A percentile compares a stretch with the other conserved stretches of the same genome.
Evolutionary conservation across 768 basidiomycete species (phyloP).

Genomic region (Collybia sordida): DNA sequence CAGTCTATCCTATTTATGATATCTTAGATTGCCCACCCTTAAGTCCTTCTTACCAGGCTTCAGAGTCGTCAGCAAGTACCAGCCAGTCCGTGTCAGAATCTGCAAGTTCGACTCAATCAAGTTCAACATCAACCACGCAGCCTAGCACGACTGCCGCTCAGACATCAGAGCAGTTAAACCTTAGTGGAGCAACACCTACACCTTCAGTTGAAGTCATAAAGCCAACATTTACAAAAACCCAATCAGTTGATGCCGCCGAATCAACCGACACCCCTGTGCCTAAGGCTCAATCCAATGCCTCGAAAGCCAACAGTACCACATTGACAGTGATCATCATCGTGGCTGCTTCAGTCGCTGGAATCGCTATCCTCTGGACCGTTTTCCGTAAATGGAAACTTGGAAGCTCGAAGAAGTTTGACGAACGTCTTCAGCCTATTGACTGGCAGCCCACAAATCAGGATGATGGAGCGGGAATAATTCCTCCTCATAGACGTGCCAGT

Average conservation of each 20-base stretch:
- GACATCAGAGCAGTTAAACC: slow-evolving; percentile 20
- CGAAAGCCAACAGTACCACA: slow-evolving; percentile 36
- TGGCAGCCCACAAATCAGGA: slow-evolving; percentile 71
- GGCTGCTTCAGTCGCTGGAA: slow-evolving; percentile 64
- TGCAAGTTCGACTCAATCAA: background rate
- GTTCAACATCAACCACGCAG: slow-evolving; percentile 3
- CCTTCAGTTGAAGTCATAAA: slow-evolving; percentile 13
- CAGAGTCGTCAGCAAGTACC: slow-evolving; percentile 7
- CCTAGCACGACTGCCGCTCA: slow-evolving; percentile 9
- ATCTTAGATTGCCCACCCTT: slow-evolving; percentile 4
- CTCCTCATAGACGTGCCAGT: slow-evolving; percentile 47
- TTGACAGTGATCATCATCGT: slow-evolving; percentile 69
- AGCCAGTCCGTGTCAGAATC: slow-evolving; percentile 3
- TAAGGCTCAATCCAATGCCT: slow-evolving; percentile 22
- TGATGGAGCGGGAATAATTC: slow-evolving; percentile 38
- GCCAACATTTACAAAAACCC: slow-evolving; percentile 26
- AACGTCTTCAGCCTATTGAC: slow-evolving; percentile 85
- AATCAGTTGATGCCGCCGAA: slow-evolving; percentile 23
- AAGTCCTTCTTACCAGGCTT: slow-evolving; percentile 3
- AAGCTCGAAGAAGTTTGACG: slow-evolving; percentile 77
- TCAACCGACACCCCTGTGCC: slow-evolving; percentile 27
- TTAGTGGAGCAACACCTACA: slow-evolving; percentile 15
- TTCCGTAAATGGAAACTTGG: slow-evolving; percentile 93
- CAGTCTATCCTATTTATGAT: slow-evolving; percentile 1
- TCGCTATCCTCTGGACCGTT: slow-evolving; percentile 81